Base-by-base conservation (phyloP, 2,329 filamentous ascomycete genomes). In the Aspergillus glaucus region DNA sequence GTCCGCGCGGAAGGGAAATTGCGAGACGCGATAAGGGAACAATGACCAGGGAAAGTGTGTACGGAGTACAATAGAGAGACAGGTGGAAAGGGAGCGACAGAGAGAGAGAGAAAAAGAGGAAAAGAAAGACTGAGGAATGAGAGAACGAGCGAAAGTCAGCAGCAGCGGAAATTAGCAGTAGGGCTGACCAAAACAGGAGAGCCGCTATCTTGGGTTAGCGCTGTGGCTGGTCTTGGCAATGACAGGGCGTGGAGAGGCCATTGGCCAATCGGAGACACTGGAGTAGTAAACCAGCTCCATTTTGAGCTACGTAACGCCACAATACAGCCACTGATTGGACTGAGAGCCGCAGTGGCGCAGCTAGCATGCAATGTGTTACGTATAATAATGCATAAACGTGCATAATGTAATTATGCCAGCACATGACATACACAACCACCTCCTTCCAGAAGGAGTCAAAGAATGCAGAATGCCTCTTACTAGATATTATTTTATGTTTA, bases 61-160 rank as follows among this genome's bases (percentile, higher is more conserved):
- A 37, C 28, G 6, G 6, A 15, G 34, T 30, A 37, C 28, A 45
- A 21, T 34, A 15, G 32, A 30, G 30, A 43, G n/a, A 26, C 28
- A 6, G 17, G 26, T 9, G 40, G 19, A 22, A 14, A 42, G 19
- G 6, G 39, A 36, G 44, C 28, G 10, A 30, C 15, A 43, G 7
- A 8, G 30, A 30, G 19, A 44, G 22, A 4, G 6, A 40, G 34
- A n/a, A 19, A n/a, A 9, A 45, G 41, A 24, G 24, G 19, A 28
- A 21, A 52, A n/a, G 22, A 43, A 43, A n/a, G 21, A 43, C 10
- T 19, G 22, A 43, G 12, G 10, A 42, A 42, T 22, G 40, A 42
- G 40, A 42, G 26, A 6, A 43, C 34, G 17, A 43, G 12, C 21
- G 24, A 43, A 26, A 43, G 41, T 10, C 22, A 43, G 41, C 41